Evolutionary conservation across 495 filamentous ascomycete species (phyloP), one percentile per base, ranked within the genome.

Genomic region (Hypoxylon subgilvum): DNA sequence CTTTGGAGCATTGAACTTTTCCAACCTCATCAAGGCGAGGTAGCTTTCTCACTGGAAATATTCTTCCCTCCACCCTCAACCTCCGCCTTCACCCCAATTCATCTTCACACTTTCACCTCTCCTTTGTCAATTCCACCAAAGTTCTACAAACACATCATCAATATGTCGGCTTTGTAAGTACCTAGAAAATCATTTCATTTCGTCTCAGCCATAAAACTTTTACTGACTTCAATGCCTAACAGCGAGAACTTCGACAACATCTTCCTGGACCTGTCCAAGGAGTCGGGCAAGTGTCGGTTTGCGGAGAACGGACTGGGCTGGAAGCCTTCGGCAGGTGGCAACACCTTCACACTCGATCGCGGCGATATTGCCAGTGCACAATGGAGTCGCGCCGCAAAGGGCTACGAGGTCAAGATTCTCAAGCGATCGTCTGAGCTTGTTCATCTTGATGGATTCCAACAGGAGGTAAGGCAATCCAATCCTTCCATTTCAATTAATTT

Each of bases 231-330:
- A 0, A 52, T 13, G 25, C 3, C 27, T 10, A 36, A 60, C 34
- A 84, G 81, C 51, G 94, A 98, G 84, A 91, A 84, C 69, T 99
- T 99, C 69, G 92, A 97, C 67, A 90, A 89, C 69, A 96, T 97
- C 76, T 89, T 94, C 73, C 83, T 99, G 53, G 92, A 99, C 72
- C 80, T 99, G 21, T 96, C 92, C 40, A 91, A 89, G 69, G 86
- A 91, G 66, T 79, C 84, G 10, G 95, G 95, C 56, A 93, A 90
- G 79, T 96, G 91, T 77, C 86, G 93, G 66, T 89, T 99, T 62
- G 92, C 91, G 34, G 93, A 96, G 57, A 90, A 83, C 45, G 95
- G 95, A 39, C 78, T 96, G 59, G 95, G 92, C 39, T 99, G 95
- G 95, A 94, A 92, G 71, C 91, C 93, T 12, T 82, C 86, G 2